Evolutionary conservation across 306 rosid genomes (phyloP).

Genomic region (Lathyrus aphaca): DNA sequence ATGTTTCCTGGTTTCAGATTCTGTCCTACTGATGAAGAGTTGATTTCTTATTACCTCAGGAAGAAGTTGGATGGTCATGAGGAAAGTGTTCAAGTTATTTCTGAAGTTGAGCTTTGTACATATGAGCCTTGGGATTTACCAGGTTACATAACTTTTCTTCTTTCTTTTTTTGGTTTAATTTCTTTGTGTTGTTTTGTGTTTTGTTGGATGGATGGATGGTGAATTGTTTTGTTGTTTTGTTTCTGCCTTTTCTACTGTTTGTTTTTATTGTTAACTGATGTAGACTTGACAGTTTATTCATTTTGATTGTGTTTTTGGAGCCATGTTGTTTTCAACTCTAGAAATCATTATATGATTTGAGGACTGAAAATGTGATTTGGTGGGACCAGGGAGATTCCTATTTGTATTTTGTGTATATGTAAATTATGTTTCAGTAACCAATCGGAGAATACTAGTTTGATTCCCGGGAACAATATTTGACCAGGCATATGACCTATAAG

Average conservation of each 20-base stretch:
- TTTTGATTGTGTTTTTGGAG: not conserved
- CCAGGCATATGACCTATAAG: too few species aligned
- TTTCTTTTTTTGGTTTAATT: not conserved
- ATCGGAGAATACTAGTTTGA: too few species aligned
- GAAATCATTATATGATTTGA: not conserved
- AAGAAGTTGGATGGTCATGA: constrained; percentile 69
- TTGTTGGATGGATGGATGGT: not conserved
- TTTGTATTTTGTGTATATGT: not conserved
- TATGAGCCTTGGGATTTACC: constrained; percentile 95
- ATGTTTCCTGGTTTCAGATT: constrained; percentile 97
- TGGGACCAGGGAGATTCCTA: constrained; percentile 1
- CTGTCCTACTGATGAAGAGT: constrained; percentile 90
- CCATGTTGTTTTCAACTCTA: not conserved
- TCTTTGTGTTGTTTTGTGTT: not conserved
- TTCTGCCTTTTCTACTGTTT: not conserved
- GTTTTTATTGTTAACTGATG: not conserved
- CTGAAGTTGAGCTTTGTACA: constrained; percentile 82
- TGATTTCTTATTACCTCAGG: constrained; percentile 75
- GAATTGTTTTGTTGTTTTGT: not conserved
- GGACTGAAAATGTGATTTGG: not conserved
- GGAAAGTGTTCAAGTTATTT: constrained; percentile 69
- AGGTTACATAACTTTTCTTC: constrained; percentile 41
- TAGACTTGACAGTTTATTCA: not conserved
- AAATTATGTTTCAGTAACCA: not conserved
- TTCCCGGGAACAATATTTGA: too few species aligned